Conservation (phyloP, 345 rosid genomes). For the Viola odorata region DNA sequence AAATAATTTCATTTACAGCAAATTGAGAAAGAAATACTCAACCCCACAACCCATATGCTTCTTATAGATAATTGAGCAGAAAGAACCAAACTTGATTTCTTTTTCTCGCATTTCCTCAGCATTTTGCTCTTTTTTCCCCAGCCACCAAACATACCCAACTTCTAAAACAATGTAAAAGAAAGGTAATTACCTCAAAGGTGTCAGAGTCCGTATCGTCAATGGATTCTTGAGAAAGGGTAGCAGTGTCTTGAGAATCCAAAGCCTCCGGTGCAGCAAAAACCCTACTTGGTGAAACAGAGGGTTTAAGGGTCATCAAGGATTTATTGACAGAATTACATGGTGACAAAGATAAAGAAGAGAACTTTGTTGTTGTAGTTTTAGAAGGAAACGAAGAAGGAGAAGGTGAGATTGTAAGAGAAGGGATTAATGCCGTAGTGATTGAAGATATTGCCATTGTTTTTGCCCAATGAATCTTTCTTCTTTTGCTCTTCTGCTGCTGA, state of each 20-base stretch:
- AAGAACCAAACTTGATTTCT: too few species aligned
- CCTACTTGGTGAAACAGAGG: constrained; percentile 34
- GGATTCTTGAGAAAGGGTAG: constrained; percentile 15
- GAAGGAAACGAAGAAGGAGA: constrained; percentile 29
- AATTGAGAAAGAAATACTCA: not conserved
- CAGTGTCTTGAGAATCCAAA: constrained; percentile 32
- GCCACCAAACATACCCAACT: too few species aligned
- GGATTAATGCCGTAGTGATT: constrained; percentile 40
- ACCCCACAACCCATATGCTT: too few species aligned
- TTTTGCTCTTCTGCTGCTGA: not conserved
- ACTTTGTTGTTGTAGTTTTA: constrained; percentile 26
- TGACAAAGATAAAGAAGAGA: constrained; percentile 30
- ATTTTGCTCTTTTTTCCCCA: too few species aligned
- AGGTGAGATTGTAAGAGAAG: constrained; percentile 37
- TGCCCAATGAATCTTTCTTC: constrained; percentile 9
- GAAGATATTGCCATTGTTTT: constrained; percentile 52
- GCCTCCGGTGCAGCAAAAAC: constrained; percentile 61
- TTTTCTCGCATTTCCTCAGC: too few species aligned
- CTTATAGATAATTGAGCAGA: too few species aligned
- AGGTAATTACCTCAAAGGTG: not conserved
- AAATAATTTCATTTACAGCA: not conserved
- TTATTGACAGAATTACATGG: constrained; percentile 15
- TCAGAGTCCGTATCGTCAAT: constrained; percentile 40
- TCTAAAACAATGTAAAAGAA: too few species aligned
- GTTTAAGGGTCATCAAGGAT: constrained; percentile 29